A percentile compares a stretch with the other conserved stretches of the same genome.
phyloP scores from a whole-genome alignment of 371 early-diverging fungal species.

The Mortierella sp. region DNA sequence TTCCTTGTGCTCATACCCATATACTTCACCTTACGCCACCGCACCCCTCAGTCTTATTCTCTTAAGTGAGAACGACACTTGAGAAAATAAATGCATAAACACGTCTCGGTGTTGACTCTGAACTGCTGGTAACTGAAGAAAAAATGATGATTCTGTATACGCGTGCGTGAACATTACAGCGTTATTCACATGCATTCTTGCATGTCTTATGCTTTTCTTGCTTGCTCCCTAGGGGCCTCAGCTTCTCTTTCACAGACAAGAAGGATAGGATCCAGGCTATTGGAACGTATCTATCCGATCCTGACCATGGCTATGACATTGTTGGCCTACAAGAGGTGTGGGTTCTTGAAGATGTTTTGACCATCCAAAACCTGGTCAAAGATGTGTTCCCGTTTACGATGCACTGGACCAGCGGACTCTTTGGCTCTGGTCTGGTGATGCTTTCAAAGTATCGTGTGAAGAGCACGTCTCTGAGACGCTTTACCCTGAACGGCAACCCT shows the following conservation, averaged over 20 bases:
- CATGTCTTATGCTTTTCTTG: no score
- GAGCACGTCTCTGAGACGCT: constrained; percentile 59
- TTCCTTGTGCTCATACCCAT: no score
- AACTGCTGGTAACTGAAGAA: constrained; percentile 14
- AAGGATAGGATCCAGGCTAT: constrained; percentile 63
- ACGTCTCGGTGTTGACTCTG: constrained; percentile 8
- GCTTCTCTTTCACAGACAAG: constrained; percentile 63
- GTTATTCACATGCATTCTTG: no score
- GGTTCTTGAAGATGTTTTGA: constrained; percentile 64
- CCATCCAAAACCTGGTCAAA: constrained; percentile 50
- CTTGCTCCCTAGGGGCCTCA: constrained; percentile 67
- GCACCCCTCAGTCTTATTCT: no score
- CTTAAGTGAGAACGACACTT: no score
- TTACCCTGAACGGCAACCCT: constrained; percentile 67
- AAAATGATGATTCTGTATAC: no score
- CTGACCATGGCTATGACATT: constrained; percentile 59
- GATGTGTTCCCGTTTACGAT: constrained; percentile 58
- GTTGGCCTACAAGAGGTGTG: constrained; percentile 75
- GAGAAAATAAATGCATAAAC: background rate
- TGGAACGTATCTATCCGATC: constrained; percentile 58
- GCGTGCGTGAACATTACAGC: no score
- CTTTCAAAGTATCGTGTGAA: constrained; percentile 65
- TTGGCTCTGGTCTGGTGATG: constrained; percentile 69
- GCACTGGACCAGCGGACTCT: constrained; percentile 66
- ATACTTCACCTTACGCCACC: background rate